Percentiles rank a stretch among this genome's conserved stretches.
Conservation (phyloP, 306 rosid species). For the Mucuna pruriens region DNA sequence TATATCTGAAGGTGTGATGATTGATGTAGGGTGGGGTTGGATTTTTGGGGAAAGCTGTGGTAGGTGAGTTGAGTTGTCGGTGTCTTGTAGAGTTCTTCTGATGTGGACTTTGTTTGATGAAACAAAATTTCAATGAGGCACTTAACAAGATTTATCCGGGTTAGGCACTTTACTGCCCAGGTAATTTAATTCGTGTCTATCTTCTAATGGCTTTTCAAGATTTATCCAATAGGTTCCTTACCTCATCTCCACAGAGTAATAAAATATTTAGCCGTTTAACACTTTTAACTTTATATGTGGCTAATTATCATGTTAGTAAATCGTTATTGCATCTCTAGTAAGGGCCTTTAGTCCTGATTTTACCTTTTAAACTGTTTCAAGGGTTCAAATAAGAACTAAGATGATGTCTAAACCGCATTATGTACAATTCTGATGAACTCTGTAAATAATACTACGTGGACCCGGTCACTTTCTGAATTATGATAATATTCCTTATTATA, state of each 20-base stretch:
- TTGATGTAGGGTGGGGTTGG: slow-evolving; percentile 52
- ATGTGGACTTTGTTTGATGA: slow-evolving; percentile 33
- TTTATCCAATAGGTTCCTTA: too few relatives aligned
- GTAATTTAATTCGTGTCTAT: too few relatives aligned
- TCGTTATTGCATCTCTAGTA: not conserved
- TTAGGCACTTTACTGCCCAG: not conserved
- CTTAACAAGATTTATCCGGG: not conserved
- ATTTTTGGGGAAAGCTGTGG: slow-evolving; percentile 54
- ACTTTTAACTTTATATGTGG: not conserved
- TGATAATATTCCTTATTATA: not conserved
- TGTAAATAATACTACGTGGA: not conserved
- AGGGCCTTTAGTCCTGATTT: not conserved
- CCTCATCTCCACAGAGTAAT: not conserved
- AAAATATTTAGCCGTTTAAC: not conserved
- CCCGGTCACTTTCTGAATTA: not conserved
- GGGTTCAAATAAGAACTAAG: not conserved
- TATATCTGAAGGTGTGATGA: slow-evolving; percentile 46
- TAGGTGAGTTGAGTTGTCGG: slow-evolving; percentile 45
- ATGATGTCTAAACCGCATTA: not conserved
- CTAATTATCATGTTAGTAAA: too few relatives aligned
- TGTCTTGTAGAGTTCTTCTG: slow-evolving; percentile 51
- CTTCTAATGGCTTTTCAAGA: too few relatives aligned
- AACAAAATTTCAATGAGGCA: too few relatives aligned
- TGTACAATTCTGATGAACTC: not conserved
- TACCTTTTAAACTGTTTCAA: not conserved